Percentiles rank a stretch among this genome's conserved stretches.
These are phyloP conservation scores for Populus davidiana DNA, from an alignment of 345 rosid genomes.

Conservation along the genomic window DNA sequence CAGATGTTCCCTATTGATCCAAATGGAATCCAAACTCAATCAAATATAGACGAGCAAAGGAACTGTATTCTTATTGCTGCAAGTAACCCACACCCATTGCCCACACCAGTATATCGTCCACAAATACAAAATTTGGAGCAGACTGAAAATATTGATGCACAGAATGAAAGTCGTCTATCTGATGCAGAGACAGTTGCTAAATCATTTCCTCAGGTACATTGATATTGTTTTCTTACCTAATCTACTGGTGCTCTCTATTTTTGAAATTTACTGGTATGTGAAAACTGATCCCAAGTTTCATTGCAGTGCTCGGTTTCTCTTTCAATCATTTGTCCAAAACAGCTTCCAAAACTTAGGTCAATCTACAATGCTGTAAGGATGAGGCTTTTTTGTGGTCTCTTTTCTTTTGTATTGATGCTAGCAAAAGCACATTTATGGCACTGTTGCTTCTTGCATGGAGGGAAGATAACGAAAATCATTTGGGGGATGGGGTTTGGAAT, in stretches of 20 bases:
- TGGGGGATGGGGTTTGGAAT: neutral
- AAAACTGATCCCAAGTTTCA: conserved; percentile 29
- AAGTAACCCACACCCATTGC: conserved; percentile 84
- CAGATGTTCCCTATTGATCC: conserved; percentile 67
- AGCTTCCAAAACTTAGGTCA: conserved; percentile 75
- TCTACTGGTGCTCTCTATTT: conserved; percentile 7
- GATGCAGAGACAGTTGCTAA: conserved; percentile 90
- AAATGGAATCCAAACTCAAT: conserved; percentile 64
- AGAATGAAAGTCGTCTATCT: conserved; percentile 62
- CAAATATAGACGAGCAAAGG: conserved; percentile 63
- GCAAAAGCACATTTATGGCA: neutral
- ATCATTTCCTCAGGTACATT: conserved; percentile 61
- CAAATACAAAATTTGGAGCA: conserved; percentile 60
- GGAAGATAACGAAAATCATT: neutral
- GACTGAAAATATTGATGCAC: conserved; percentile 54
- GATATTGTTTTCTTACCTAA: conserved; percentile 7
- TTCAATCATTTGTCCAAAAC: conserved; percentile 86
- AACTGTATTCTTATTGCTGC: conserved; percentile 91
- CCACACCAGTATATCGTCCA: conserved; percentile 90
- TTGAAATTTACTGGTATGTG: conserved; percentile 6
- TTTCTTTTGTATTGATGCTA: neutral
- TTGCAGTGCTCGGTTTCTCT: conserved; percentile 78
- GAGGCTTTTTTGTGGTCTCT: neutral
- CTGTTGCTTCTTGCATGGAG: neutral
- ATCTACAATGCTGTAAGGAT: conserved; percentile 80